phyloP scores from a whole-genome alignment of 2,329 filamentous ascomycete species.

The Penicillium sclerotiorum region DNA sequence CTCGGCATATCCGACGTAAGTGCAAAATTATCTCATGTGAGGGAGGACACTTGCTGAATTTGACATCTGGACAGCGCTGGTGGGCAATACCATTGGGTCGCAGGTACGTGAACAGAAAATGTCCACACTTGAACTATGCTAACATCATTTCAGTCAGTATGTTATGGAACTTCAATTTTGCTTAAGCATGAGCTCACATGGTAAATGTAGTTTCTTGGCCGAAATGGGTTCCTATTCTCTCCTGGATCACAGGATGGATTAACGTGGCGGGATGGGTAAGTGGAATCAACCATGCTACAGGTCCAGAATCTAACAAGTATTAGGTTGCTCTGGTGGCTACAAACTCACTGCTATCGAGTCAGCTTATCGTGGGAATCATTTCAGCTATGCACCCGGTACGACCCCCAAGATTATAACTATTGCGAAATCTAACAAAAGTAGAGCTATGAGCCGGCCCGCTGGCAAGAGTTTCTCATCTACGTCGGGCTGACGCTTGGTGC shows the following conservation, averaged over 20 bases:
- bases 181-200: background rate
- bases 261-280: conserved; percentile 71
- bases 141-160: conserved; percentile 29
- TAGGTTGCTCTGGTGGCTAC: conserved; percentile 64
- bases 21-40: background rate
- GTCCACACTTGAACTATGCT: conserved; percentile 1
- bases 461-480: conserved; percentile 75
- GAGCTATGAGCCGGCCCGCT: conserved; percentile 59
- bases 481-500: conserved; percentile 63
- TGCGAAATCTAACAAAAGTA: conserved; percentile 7
- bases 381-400: conserved; percentile 58
- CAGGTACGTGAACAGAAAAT: conserved; percentile 39
- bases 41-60: too few relatives aligned
- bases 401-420: background rate
- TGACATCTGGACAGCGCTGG: conserved; percentile 42
- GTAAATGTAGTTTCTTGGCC: conserved; percentile 57
- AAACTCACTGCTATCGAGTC: conserved; percentile 66
- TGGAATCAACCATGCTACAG: too few relatives aligned
- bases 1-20: conserved; percentile 60
- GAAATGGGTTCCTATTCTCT: conserved; percentile 62
- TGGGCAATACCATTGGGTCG: conserved; percentile 73
- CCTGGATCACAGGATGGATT: conserved; percentile 70
- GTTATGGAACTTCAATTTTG: conserved; percentile 12
- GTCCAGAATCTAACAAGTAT: background rate
- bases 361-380: conserved; percentile 67